Conservation (phyloP, 179 eudicot species). For the Actinidia arguta region DNA sequence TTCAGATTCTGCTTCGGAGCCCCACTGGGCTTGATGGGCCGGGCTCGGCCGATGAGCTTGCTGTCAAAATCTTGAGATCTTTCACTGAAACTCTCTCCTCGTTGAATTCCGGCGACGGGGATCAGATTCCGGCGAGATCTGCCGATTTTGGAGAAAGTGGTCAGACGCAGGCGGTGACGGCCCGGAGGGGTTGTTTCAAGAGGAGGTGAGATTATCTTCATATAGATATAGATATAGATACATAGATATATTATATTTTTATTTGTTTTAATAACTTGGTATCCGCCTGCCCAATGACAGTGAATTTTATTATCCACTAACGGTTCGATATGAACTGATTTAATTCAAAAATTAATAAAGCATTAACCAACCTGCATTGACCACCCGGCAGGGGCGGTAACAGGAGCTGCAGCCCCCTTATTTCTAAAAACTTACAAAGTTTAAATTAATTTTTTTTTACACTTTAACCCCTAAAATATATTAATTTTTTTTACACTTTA, state of each 20-base stretch:
- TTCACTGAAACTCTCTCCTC: conserved; percentile 24
- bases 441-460: no score
- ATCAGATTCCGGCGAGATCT: conserved; percentile 14
- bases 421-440: no score
- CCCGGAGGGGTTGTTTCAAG: conserved; percentile 42
- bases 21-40: conserved; percentile 7
- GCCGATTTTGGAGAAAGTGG: conserved; percentile 28
- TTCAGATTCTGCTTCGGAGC: conserved; percentile 23
- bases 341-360: no score
- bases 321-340: no score
- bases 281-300: not conserved
- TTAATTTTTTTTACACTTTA: no score
- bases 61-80: conserved; percentile 24
- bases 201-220: conserved; percentile 32
- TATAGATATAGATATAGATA: not conserved
- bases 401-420: no score
- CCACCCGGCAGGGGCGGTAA: no score
- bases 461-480: no score
- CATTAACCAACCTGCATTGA: no score
- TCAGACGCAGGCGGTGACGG: conserved; percentile 26
- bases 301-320: no score
- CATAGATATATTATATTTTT: no score
- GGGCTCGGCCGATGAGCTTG: conserved; percentile 20
- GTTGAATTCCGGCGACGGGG: conserved; percentile 21
- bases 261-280: not conserved